Evolutionary conservation across 2,329 filamentous ascomycete species (phyloP).

Genomic region (Sporothrix phasma): DNA sequence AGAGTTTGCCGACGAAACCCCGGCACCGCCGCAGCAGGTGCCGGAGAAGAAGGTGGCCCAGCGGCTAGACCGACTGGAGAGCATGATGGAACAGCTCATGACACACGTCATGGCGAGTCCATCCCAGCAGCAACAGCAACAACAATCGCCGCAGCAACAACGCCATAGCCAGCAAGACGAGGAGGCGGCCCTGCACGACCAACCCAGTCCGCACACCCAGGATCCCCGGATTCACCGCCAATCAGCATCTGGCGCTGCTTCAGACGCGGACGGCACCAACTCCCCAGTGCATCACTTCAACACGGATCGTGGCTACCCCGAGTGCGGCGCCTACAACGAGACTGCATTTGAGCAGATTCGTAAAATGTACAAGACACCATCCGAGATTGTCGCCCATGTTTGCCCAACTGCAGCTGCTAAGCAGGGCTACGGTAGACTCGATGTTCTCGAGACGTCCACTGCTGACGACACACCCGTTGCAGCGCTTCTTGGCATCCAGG

Average conservation of each 20-base stretch:
- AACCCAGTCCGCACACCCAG: not conserved
- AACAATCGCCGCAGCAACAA: not conserved
- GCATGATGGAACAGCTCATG: conserved; percentile 37
- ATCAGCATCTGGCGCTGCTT: not conserved
- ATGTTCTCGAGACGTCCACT: conserved; percentile 24
- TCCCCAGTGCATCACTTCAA: not conserved
- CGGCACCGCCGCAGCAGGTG: conserved; percentile 17
- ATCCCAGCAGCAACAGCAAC: not conserved
- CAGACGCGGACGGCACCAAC: not conserved
- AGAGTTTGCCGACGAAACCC: conserved; percentile 32
- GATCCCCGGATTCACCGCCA: not conserved
- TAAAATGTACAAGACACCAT: conserved; percentile 2
- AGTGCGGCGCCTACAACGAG: not conserved
- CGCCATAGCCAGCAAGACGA: not conserved
- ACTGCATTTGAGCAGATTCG: not conserved
- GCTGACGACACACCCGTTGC: conserved; percentile 25
- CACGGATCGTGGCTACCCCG: not conserved
- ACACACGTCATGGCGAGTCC: conserved; percentile 26
- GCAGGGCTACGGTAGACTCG: conserved; percentile 19
- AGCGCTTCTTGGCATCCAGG: conserved; percentile 23
- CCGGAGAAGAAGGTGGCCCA: conserved; percentile 33
- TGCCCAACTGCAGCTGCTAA: conserved; percentile 12
- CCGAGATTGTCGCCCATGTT: conserved; percentile 5
- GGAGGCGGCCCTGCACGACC: not conserved
- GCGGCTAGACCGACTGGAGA: conserved; percentile 37